Percentiles rank a stretch among this genome's conserved stretches.
Conservation (phyloP, 2,329 filamentous ascomycete genomes). For the Beauveria bassiana region DNA sequence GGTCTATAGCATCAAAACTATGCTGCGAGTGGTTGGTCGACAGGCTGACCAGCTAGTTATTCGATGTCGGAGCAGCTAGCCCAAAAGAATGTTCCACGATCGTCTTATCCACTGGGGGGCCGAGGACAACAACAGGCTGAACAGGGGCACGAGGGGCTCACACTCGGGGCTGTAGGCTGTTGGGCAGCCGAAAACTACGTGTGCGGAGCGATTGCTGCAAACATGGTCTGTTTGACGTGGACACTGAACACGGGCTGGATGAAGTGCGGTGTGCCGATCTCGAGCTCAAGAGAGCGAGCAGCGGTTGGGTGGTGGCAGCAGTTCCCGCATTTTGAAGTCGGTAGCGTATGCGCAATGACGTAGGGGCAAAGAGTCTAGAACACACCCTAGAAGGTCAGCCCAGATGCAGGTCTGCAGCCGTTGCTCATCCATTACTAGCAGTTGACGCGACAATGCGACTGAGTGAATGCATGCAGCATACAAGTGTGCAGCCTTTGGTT, state of each 20-base stretch:
- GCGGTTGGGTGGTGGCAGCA: background rate
- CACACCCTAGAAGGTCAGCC: background rate
- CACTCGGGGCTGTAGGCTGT: background rate
- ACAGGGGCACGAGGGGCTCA: background rate
- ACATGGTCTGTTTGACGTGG: background rate
- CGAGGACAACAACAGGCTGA: background rate
- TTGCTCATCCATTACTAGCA: background rate
- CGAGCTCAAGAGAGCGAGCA: background rate
- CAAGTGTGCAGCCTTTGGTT: background rate
- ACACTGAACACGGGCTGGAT: background rate
- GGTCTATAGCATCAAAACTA: no score
- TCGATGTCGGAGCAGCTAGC: no score
- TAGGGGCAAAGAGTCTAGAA: constrained; percentile 8
- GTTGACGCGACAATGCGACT: constrained; percentile 3
- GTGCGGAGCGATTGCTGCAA: background rate
- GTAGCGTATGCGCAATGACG: constrained; percentile 7
- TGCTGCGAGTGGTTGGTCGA: no score
- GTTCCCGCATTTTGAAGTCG: constrained; percentile 5
- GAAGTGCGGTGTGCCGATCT: constrained; percentile 9
- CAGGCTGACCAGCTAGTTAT: no score
- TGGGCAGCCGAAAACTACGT: constrained; percentile 5
- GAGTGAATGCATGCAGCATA: background rate
- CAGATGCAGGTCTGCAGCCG: background rate
- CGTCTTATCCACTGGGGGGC: background rate
- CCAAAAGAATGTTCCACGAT: background rate